Base-by-base conservation (phyloP, 2,329 filamentous ascomycete species). In the Alternaria ventricosa region DNA sequence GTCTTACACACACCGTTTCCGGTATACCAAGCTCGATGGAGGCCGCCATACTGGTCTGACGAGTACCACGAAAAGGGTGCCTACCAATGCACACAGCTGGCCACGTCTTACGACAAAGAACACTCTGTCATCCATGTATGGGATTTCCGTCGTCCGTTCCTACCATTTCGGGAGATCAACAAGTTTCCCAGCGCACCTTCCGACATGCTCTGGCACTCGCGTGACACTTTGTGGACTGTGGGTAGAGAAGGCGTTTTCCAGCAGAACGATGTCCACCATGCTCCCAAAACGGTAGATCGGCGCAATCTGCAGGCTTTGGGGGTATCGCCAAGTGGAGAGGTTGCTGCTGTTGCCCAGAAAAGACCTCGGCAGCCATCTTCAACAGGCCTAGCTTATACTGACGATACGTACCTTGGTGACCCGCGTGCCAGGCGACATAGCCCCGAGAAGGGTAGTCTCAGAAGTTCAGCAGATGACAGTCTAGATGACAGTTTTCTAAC, bases 181-280 rank as follows among this genome's bases (percentile, higher is more conserved):
- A 84, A 84, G 59, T 87, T 88, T 70, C 80, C 83, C 51, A 83
- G 82, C 6, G 83, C 85, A 15, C 84, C 87, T 20, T 85, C 87
- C 23, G 88, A 90, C 69, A 79, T 90, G 75, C 81, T 90, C 15
- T 90, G 88, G 84, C 87, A 87, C 70, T 88, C 87, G 55, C 87
- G 88, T 75, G 87, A 90, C 73, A 80, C 88, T 7, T 80, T 90
- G 41, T 90, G 88, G 88, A 89, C 87, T 12, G 88, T 89, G 45
- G 87, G 87, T 7, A 83, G 85, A 50, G 85, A 87, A 63, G 88
- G 88, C 13, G 82, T 85, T 10, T 90, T 90, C 66, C 84, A 87
- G 18, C 88, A 90, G 73, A 87, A 85, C 30, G 88, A 90, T 70
- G 82, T 89, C 33, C 85, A 88, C 61, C 87, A 86, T 78, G 83